phyloP scores from a whole-genome alignment of 176 grass and related monocot genomes.

The Thinopyrum elongatum region DNA sequence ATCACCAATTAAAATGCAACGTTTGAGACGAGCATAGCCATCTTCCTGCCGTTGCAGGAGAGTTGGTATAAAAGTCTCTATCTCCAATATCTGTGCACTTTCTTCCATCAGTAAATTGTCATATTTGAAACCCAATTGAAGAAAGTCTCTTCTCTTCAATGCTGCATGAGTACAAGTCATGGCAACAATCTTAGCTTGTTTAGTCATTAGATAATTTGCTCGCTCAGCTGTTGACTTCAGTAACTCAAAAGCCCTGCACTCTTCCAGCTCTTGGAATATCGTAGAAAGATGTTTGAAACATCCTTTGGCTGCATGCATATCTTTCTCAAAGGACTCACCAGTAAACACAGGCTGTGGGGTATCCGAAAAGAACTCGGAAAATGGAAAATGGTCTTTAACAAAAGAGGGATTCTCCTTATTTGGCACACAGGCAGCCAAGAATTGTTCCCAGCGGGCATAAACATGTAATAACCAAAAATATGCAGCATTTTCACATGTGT shows the following conservation, averaged over 20 bases:
- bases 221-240: slow-evolving; percentile 92
- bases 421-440: slow-evolving; percentile 66
- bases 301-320: slow-evolving; percentile 93
- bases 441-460: slow-evolving; percentile 92
- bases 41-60: slow-evolving; percentile 95
- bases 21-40: slow-evolving; percentile 83
- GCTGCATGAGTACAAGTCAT: slow-evolving; percentile 99
- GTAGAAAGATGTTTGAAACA: slow-evolving; percentile 94
- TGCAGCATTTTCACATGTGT: slow-evolving; percentile 93
- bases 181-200: slow-evolving; percentile 98
- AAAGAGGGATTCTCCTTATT: slow-evolving; percentile 74
- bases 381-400: slow-evolving; percentile 84
- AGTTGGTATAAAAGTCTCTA: slow-evolving; percentile 98
- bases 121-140: slow-evolving; percentile 94
- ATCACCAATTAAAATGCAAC: slow-evolving; percentile 97
- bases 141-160: slow-evolving; percentile 91
- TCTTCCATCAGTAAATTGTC: slow-evolving; percentile 99
- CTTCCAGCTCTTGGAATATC: slow-evolving; percentile 97
- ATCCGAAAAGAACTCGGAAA: slow-evolving; percentile 75
- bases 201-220: slow-evolving; percentile 98
- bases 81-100: slow-evolving; percentile 99
- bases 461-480: slow-evolving; percentile 99
- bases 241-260: slow-evolving; percentile 97
- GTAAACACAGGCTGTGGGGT: slow-evolving; percentile 64
- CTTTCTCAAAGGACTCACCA: slow-evolving; percentile 88